These are phyloP conservation scores for Perkinsus chesapeaki DNA, from an alignment of 169 alveolate species.

Conservation along the genomic window DNA sequence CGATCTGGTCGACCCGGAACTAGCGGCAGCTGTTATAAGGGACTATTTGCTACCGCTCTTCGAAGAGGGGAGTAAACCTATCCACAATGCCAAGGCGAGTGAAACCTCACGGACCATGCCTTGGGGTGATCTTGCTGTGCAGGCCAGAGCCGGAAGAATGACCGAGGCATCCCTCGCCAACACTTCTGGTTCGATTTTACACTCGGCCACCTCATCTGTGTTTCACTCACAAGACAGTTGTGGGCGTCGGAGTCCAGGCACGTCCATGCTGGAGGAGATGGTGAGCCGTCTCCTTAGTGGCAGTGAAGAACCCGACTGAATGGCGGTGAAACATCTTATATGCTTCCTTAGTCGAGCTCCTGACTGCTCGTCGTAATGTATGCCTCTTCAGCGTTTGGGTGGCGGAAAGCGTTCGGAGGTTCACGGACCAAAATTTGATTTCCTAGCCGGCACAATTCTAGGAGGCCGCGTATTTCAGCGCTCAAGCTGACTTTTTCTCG, in stretches of 20 bases:
- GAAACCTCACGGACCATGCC: too few relatives aligned
- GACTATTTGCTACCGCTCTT: conserved; percentile 15
- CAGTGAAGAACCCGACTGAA: background rate
- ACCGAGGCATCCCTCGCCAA: background rate
- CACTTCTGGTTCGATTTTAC: background rate
- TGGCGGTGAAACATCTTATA: too few relatives aligned
- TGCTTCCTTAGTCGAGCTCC: too few relatives aligned
- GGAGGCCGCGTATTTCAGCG: too few relatives aligned
- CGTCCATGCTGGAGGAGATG: background rate
- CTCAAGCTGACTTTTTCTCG: too few relatives aligned
- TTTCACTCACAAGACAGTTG: background rate
- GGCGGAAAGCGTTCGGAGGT: too few relatives aligned
- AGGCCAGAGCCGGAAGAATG: background rate
- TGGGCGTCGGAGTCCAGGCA: background rate
- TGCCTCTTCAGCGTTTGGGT: too few relatives aligned
- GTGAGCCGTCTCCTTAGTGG: background rate
- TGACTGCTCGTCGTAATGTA: too few relatives aligned
- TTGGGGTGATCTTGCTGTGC: background rate
- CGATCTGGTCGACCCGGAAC: background rate
- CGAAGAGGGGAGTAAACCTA: background rate
- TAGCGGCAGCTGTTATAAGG: conserved; percentile 15
- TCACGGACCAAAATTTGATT: too few relatives aligned
- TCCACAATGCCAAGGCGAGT: background rate
- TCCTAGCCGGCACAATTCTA: too few relatives aligned
- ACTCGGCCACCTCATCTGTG: background rate